Conservation (phyloP, 1,284 basidiomycete species). For the Gastroboletus turbinatus region DNA sequence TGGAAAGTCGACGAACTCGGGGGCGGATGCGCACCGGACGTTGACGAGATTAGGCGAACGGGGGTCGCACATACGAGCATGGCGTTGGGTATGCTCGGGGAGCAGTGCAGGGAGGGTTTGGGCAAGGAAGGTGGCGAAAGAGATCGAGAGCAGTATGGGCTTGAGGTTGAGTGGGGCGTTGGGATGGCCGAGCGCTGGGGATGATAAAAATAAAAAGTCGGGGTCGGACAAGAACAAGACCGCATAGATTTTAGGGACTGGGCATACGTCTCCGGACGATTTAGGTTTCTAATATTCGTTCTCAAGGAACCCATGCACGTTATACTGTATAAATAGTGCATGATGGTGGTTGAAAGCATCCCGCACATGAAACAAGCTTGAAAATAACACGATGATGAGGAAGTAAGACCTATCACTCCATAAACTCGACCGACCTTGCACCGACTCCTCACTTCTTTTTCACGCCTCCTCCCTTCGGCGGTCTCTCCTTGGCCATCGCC, state of each 20-base stretch:
- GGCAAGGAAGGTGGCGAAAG: constrained; percentile 47
- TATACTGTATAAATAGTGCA: not conserved
- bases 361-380: not conserved
- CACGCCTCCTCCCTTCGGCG: constrained; percentile 5
- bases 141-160: constrained; percentile 69
- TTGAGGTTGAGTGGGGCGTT: no score
- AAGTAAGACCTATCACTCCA: not conserved
- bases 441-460: constrained; percentile 22
- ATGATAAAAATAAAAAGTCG: constrained; percentile 16
- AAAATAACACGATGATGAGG: not conserved
- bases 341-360: not conserved
- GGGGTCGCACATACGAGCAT: constrained; percentile 62
- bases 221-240: constrained; percentile 15
- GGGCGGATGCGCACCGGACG: constrained; percentile 62
- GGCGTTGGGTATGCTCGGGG: constrained; percentile 53
- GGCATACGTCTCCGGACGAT: no score
- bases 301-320: no score
- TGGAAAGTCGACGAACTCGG: constrained; percentile 54
- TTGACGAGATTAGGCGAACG: constrained; percentile 69
- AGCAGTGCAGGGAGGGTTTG: constrained; percentile 41
- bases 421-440: constrained; percentile 4
- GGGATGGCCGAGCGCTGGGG: not conserved
- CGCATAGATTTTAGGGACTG: constrained; percentile 12
- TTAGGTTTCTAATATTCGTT: no score
- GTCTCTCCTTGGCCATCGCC: constrained; percentile 27